Evolutionary conservation across 2,329 filamentous ascomycete genomes (phyloP).

Genomic region (Monosporascus sp.): DNA sequence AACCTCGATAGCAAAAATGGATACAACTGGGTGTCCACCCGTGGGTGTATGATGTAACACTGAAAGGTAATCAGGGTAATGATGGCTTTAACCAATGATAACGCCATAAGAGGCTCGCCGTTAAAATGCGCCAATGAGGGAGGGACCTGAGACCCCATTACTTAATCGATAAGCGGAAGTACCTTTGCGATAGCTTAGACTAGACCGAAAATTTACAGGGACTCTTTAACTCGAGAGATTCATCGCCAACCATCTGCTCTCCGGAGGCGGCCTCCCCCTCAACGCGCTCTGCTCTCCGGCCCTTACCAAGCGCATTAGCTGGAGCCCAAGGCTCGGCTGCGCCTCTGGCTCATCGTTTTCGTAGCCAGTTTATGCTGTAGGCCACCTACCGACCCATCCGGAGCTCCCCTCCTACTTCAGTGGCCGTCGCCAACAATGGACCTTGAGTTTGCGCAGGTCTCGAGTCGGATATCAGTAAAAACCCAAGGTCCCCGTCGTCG

Average conservation of each 20-base stretch:
- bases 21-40: too few species aligned
- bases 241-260: background rate
- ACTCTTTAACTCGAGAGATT: background rate
- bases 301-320: background rate
- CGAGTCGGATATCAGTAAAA: conserved; percentile 15
- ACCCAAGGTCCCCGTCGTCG: conserved; percentile 1
- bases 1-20: too few species aligned
- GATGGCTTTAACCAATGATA: too few species aligned
- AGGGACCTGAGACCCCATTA: too few species aligned
- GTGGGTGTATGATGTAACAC: too few species aligned
- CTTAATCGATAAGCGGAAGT: too few species aligned
- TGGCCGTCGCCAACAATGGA: conserved; percentile 18
- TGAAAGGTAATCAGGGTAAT: too few species aligned
- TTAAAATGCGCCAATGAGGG: too few species aligned
- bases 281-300: background rate
- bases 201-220: background rate
- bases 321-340: background rate
- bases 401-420: conserved; percentile 4
- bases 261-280: background rate
- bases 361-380: background rate
- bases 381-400: conserved; percentile 7
- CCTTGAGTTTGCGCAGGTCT: conserved; percentile 15
- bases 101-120: too few species aligned
- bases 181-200: too few species aligned
- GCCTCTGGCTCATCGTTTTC: background rate